Conservation (phyloP, 1,139 yeast species). For the Hansenula lynferdii region DNA sequence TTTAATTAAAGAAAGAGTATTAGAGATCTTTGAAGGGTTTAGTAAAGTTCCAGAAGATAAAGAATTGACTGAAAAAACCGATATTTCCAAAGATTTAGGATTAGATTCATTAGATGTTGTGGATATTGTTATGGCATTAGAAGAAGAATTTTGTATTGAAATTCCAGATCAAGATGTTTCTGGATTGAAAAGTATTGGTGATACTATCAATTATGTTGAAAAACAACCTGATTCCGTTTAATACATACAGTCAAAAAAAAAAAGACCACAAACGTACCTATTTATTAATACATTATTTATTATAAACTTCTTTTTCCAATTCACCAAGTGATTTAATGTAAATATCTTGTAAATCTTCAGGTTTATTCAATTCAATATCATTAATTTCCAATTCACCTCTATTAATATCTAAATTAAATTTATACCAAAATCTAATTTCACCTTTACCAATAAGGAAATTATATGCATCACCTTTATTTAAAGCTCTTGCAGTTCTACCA, state of each 20-base stretch:
- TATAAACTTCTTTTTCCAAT: slow-evolving; percentile 28
- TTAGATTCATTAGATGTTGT: slow-evolving; percentile 86
- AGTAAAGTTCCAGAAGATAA: slow-evolving; percentile 48
- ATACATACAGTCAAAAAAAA: neutral
- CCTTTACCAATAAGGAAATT: slow-evolving; percentile 70
- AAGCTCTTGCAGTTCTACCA: slow-evolving; percentile 96
- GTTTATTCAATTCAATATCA: slow-evolving; percentile 13
- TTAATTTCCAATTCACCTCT: slow-evolving; percentile 21
- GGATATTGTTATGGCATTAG: slow-evolving; percentile 87
- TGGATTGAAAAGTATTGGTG: slow-evolving; percentile 75
- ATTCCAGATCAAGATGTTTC: slow-evolving; percentile 89
- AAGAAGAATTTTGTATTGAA: slow-evolving; percentile 70
- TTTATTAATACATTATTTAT: slow-evolving; percentile 9
- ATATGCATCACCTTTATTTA: slow-evolving; percentile 67
- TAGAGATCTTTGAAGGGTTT: slow-evolving; percentile 75
- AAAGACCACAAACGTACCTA: neutral
- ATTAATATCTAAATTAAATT: slow-evolving; percentile 37
- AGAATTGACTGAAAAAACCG: slow-evolving; percentile 53
- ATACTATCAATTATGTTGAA: slow-evolving; percentile 72
- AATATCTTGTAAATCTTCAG: slow-evolving; percentile 13
- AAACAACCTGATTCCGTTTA: slow-evolving; percentile 68
- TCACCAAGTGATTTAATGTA: slow-evolving; percentile 27
- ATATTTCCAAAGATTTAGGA: slow-evolving; percentile 72
- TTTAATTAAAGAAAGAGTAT: slow-evolving; percentile 67
- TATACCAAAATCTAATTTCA: slow-evolving; percentile 62